These are phyloP conservation scores for Podospora comata DNA, from an alignment of 495 filamentous ascomycete genomes.

Conservation along the genomic window DNA sequence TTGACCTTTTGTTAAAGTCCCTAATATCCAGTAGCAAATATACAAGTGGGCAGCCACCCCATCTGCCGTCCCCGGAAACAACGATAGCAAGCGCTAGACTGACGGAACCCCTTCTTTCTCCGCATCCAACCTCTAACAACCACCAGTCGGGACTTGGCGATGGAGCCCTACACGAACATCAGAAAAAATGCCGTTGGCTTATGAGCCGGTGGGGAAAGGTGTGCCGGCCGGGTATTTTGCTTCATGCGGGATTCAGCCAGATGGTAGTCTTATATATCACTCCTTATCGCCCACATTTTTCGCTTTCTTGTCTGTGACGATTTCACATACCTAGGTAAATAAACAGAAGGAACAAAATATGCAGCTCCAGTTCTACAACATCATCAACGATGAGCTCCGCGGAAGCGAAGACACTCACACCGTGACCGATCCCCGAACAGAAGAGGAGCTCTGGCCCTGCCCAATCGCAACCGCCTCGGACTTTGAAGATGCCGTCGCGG, in stretches of 20 bases:
- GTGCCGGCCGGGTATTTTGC: not conserved
- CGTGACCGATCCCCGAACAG: constrained; percentile 47
- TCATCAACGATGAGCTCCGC: constrained; percentile 46
- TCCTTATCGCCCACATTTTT: not conserved
- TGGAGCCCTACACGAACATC: not conserved
- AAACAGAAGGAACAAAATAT: constrained; percentile 14
- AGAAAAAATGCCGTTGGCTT: not conserved
- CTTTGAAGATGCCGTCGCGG: constrained; percentile 50
- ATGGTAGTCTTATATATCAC: not conserved
- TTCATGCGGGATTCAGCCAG: not conserved
- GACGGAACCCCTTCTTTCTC: not conserved
- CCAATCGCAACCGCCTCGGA: constrained; percentile 44
- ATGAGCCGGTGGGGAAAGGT: not conserved
- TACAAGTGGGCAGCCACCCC: too few relatives aligned
- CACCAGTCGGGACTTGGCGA: not conserved
- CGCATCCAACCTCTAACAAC: not conserved
- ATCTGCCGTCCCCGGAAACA: not conserved
- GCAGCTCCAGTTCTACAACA: constrained; percentile 43
- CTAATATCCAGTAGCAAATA: too few relatives aligned
- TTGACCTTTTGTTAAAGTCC: too few relatives aligned
- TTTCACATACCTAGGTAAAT: not conserved
- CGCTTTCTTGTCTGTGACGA: not conserved
- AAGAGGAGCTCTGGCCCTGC: constrained; percentile 45
- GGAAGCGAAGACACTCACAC: constrained; percentile 34
- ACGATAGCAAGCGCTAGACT: not conserved